A percentile compares a stretch with the other conserved stretches of the same genome.
Evolutionary conservation across 2,329 filamentous ascomycete species (phyloP).

Genomic region (Conoideocrella luteorostrata): DNA sequence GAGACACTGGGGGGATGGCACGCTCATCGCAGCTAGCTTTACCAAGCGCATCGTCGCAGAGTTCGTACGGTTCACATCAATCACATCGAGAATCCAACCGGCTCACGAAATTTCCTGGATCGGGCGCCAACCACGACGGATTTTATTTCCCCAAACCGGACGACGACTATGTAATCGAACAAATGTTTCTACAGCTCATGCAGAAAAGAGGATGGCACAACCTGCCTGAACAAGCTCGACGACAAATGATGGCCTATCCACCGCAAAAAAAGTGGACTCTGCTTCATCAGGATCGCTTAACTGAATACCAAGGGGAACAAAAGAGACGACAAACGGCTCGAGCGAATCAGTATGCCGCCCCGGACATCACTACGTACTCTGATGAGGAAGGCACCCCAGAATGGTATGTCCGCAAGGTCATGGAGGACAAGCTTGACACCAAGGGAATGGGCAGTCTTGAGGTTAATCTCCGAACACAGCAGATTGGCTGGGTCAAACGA

Average conservation of each 20-base stretch:
- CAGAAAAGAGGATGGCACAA: conserved; percentile 97
- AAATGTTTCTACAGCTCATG: conserved; percentile 91
- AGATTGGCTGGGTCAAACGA: conserved; percentile 93
- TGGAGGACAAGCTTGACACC: conserved; percentile 88
- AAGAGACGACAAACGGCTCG: conserved; percentile 73
- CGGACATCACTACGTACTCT: conserved; percentile 67
- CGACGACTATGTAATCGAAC: conserved; percentile 78
- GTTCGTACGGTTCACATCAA: conserved; percentile 41
- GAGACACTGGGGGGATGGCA: conserved; percentile 25
- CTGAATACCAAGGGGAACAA: conserved; percentile 90
- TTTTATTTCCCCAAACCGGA: conserved; percentile 65
- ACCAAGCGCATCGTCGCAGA: conserved; percentile 51
- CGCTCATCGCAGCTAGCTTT: conserved; percentile 38
- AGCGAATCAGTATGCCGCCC: conserved; percentile 61
- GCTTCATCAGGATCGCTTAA: conserved; percentile 88
- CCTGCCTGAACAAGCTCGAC: conserved; percentile 84
- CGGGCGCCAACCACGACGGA: conserved; percentile 35
- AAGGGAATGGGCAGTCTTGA: conserved; percentile 91
- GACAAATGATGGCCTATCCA: conserved; percentile 95
- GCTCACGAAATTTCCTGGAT: conserved; percentile 43
- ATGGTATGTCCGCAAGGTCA: conserved; percentile 95
- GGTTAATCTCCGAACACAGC: conserved; percentile 91
- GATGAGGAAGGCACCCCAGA: conserved; percentile 95
- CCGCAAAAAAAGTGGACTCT: conserved; percentile 96
- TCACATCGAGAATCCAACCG: conserved; percentile 52